These are phyloP conservation scores for Colletotrichum zoysiae DNA, from an alignment of 2,329 filamentous ascomycete species.

Conservation along the genomic window DNA sequence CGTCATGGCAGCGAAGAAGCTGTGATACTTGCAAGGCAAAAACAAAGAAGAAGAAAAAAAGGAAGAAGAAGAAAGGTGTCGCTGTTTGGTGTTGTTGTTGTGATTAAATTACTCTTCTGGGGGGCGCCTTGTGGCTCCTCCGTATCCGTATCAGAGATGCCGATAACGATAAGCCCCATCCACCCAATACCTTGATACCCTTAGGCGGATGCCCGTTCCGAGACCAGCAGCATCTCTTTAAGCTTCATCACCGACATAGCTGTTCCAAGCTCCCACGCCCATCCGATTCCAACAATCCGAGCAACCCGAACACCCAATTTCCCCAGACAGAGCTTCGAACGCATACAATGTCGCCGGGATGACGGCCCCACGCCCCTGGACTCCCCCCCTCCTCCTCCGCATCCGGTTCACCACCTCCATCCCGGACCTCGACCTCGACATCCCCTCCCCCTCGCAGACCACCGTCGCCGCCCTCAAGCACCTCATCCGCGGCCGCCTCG, in stretches of 20 bases:
- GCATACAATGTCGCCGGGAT: conserved; percentile 27
- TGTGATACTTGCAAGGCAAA: too few species aligned
- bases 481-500: conserved; percentile 80
- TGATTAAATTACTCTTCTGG: too few species aligned
- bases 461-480: conserved; percentile 85
- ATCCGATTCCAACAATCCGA: neutral
- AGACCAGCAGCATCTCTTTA: neutral
- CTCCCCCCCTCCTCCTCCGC: conserved; percentile 76
- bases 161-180: conserved; percentile 11
- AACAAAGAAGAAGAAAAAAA: too few species aligned
- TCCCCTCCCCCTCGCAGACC: conserved; percentile 75
- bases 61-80: too few species aligned
- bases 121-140: too few species aligned
- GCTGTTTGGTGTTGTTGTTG: too few species aligned
- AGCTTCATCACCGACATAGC: neutral
- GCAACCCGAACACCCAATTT: neutral
- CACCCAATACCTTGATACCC: too few species aligned
- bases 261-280: neutral
- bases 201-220: neutral
- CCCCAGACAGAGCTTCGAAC: neutral
- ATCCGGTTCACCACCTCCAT: conserved; percentile 91
- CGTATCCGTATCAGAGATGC: neutral
- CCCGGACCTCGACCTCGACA: conserved; percentile 84
- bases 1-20: too few species aligned
- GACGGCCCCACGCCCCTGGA: conserved; percentile 39